phyloP scores from a whole-genome alignment of 495 filamentous ascomycete species.

The Talaromyces thailandensis region DNA sequence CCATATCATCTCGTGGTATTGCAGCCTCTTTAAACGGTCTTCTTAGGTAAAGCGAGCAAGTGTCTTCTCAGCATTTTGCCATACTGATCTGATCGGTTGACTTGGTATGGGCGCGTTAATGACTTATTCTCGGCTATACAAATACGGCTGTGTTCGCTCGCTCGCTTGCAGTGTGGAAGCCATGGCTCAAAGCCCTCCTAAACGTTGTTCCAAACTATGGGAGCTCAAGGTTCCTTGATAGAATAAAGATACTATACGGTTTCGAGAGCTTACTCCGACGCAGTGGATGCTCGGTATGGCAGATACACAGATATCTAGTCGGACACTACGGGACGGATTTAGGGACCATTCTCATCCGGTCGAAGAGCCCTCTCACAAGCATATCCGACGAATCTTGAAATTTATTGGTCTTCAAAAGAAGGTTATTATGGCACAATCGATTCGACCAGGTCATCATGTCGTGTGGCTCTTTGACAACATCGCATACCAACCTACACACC shows the following conservation, averaged over 20 bases:
- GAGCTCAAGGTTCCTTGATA: background rate
- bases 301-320: background rate
- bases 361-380: background rate
- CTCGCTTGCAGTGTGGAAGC: background rate
- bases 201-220: background rate
- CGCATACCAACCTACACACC: constrained; percentile 48
- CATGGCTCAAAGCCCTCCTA: background rate
- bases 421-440: constrained; percentile 15
- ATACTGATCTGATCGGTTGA: background rate
- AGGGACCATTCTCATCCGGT: background rate
- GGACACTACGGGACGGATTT: background rate
- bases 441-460: constrained; percentile 45
- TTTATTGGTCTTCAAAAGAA: background rate
- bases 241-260: background rate
- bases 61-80: background rate
- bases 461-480: constrained; percentile 93
- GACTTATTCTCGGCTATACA: background rate
- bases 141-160: background rate
- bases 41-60: background rate
- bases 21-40: background rate
- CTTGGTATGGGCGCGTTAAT: background rate
- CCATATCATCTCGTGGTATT: constrained; percentile 1
- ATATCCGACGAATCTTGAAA: background rate
- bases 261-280: background rate
- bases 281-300: background rate